These are phyloP conservation scores for Beauveria rudraprayagi DNA, from an alignment of 2,329 filamentous ascomycete genomes.

Conservation along the genomic window DNA sequence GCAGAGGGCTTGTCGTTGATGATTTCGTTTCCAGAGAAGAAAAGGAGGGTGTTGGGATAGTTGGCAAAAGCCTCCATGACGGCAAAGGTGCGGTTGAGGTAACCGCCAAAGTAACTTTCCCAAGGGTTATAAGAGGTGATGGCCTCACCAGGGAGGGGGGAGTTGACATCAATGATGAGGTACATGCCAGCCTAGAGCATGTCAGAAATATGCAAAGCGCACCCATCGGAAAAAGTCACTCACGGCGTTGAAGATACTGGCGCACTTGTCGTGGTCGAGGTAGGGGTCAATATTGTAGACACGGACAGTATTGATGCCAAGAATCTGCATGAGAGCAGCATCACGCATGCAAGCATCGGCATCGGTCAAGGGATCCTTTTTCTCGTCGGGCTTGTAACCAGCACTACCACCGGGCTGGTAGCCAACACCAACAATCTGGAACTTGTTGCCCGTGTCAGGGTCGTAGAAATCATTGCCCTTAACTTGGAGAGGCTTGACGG, in stretches of 20 bases:
- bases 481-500: conserved; percentile 50
- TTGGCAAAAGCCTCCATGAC: conserved; percentile 59
- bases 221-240: conserved; percentile 10
- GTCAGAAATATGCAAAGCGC: not conserved
- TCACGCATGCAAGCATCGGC: conserved; percentile 52
- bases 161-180: conserved; percentile 63
- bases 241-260: conserved; percentile 58
- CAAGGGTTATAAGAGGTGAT: conserved; percentile 47
- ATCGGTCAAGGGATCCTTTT: conserved; percentile 53
- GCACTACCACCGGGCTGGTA: conserved; percentile 62
- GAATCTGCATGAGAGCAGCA: conserved; percentile 56
- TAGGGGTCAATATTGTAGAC: conserved; percentile 62
- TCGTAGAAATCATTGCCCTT: conserved; percentile 54
- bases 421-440: conserved; percentile 59
- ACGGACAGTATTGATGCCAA: conserved; percentile 59
- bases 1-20: conserved; percentile 59
- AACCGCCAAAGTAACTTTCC: conserved; percentile 50
- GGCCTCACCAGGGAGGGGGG: conserved; percentile 50
- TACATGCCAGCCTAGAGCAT: conserved; percentile 51
- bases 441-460: conserved; percentile 47
- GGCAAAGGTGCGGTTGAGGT: conserved; percentile 59
- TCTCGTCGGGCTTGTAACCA: conserved; percentile 47
- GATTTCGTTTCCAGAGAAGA: conserved; percentile 75
- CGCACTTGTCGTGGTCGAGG: conserved; percentile 59
- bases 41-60: conserved; percentile 61